Evolutionary conservation across 2,329 filamentous ascomycete species (phyloP).

Genomic region (Hypomyces rosellus): DNA sequence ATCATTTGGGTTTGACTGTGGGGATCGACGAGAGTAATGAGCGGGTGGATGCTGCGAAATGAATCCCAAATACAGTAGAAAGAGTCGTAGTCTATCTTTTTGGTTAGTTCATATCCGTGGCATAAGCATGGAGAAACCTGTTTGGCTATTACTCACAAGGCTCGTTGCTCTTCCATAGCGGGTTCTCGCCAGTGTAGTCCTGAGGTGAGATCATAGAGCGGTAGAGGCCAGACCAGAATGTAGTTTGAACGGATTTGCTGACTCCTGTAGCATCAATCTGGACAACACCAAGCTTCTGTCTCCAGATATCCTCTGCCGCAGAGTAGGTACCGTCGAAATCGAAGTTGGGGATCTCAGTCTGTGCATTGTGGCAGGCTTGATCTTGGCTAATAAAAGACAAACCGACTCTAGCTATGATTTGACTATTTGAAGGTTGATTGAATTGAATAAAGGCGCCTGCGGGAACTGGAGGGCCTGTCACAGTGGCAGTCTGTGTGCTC

Average conservation of each 20-base stretch:
- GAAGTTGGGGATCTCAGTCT: constrained; percentile 61
- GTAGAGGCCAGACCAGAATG: constrained; percentile 68
- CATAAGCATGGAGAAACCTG: not conserved
- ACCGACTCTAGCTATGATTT: constrained; percentile 61
- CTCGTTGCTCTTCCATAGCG: constrained; percentile 61
- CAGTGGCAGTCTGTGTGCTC: constrained; percentile 22
- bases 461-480: constrained; percentile 16
- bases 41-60: constrained; percentile 63
- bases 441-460: constrained; percentile 61
- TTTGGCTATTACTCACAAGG: constrained; percentile 36
- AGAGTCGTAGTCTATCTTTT: constrained; percentile 54
- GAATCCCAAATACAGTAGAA: constrained; percentile 67
- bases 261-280: constrained; percentile 48
- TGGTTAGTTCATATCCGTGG: not conserved
- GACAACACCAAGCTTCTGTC: constrained; percentile 54
- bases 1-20: constrained; percentile 62
- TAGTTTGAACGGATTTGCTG: constrained; percentile 51
- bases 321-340: constrained; percentile 52
- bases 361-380: constrained; percentile 65
- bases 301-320: constrained; percentile 55
- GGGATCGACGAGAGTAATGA: constrained; percentile 68
- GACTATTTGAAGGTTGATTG: constrained; percentile 30
- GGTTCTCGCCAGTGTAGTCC: constrained; percentile 71
- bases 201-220: constrained; percentile 64
- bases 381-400: constrained; percentile 63